Evolutionary conservation across 306 rosid species (phyloP).

Genomic region (Begonia masoniana): DNA sequence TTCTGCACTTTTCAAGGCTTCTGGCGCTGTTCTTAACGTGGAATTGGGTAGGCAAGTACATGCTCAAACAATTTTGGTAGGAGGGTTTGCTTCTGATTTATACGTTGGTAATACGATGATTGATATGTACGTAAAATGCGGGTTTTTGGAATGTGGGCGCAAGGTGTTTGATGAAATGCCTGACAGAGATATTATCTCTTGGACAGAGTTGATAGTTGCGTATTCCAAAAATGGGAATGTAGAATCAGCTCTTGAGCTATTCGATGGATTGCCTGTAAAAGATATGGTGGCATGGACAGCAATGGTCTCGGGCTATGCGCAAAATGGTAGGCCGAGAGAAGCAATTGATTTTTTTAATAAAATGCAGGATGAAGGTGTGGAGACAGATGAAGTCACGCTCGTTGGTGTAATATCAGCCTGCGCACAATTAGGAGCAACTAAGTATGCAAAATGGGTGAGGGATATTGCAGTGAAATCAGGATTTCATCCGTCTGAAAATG

Average conservation of each 20-base stretch:
- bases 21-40: conserved; percentile 16
- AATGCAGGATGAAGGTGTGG: conserved; percentile 29
- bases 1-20: conserved; percentile 57
- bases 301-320: conserved; percentile 66
- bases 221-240: conserved; percentile 48
- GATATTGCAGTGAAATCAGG: conserved; percentile 43
- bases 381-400: conserved; percentile 49
- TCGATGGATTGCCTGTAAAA: conserved; percentile 41
- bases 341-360: conserved; percentile 43
- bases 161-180: conserved; percentile 75
- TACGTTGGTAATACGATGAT: conserved; percentile 55
- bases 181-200: conserved; percentile 58
- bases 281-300: conserved; percentile 89
- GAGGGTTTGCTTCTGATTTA: conserved; percentile 60
- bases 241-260: conserved; percentile 45
- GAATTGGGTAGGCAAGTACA: conserved; percentile 52
- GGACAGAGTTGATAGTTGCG: conserved; percentile 68
- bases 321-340: conserved; percentile 52
- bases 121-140: conserved; percentile 63
- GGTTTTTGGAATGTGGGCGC: conserved; percentile 31
- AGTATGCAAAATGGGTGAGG: conserved; percentile 45
- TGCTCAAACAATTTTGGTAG: conserved; percentile 49
- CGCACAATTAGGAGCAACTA: conserved; percentile 51
- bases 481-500: conserved; percentile 31
- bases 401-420: conserved; percentile 72